These are phyloP conservation scores for Trametes punicea DNA, from an alignment of 768 basidiomycete species.

Conservation along the genomic window DNA sequence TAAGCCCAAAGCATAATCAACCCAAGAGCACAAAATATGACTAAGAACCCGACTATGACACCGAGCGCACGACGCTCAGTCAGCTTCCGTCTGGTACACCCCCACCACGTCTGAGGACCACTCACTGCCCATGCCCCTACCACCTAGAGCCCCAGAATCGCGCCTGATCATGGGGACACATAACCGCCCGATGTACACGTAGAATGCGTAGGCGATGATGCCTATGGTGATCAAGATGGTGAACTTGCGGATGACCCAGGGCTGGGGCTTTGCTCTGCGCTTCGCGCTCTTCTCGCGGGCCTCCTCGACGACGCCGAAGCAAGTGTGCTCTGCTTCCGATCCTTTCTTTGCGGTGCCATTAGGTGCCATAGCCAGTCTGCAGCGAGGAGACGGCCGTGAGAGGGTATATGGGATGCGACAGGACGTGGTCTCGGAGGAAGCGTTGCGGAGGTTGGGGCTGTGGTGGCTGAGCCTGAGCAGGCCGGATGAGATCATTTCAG, in stretches of 20 bases:
- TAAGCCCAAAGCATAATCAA: conserved; percentile 82
- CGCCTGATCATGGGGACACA: conserved; percentile 67
- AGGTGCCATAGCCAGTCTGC: conserved; percentile 1
- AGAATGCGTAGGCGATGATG: conserved; percentile 64
- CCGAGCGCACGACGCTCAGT: neutral
- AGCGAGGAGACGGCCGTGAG: neutral
- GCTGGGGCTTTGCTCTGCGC: conserved; percentile 49
- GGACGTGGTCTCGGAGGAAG: neutral
- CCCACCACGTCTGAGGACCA: conserved; percentile 21
- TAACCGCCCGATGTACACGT: conserved; percentile 75
- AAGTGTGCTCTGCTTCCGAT: conserved; percentile 18
- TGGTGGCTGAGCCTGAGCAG: neutral
- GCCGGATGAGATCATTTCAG: conserved; percentile 1
- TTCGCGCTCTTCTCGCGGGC: conserved; percentile 43
- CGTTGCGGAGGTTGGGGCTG: neutral
- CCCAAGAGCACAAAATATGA: conserved; percentile 58
- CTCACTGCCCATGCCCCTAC: conserved; percentile 64
- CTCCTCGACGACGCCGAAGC: conserved; percentile 55
- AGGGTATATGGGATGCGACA: neutral
- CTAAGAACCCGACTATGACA: conserved; percentile 58
- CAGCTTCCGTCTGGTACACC: neutral
- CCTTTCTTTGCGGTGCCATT: conserved; percentile 1
- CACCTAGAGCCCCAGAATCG: conserved; percentile 41
- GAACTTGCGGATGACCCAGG: conserved; percentile 74
- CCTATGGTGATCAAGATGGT: conserved; percentile 56